Conservation (phyloP, 768 basidiomycete genomes). For the Hemileccinum rubropunctum region DNA sequence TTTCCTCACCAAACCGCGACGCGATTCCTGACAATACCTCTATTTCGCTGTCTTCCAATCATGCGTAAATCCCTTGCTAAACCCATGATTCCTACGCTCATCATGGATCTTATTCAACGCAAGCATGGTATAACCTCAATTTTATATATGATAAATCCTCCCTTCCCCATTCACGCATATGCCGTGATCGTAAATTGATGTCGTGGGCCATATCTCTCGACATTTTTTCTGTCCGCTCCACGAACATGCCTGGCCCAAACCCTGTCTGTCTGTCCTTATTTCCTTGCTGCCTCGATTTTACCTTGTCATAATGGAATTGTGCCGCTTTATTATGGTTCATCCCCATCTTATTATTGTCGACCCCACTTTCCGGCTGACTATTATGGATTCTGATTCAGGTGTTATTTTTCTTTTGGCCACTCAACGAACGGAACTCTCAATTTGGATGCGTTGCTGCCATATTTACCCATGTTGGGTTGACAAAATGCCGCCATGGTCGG, state of each 20-base stretch:
- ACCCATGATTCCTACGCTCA: conserved; percentile 21
- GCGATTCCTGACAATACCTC: not conserved
- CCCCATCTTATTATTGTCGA: not conserved
- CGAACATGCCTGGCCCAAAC: too few species aligned
- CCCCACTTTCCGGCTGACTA: not conserved
- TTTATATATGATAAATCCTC: not conserved
- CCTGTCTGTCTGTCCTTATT: not conserved
- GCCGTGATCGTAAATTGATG: not conserved
- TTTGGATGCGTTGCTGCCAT: not conserved
- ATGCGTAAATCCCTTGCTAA: conserved; percentile 13
- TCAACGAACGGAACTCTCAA: conserved; percentile 1
- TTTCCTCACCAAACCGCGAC: not conserved
- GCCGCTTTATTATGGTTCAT: too few species aligned
- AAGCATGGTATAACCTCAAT: not conserved
- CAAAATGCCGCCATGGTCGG: conserved; percentile 1
- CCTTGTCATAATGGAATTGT: not conserved
- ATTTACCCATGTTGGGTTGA: not conserved
- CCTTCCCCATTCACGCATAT: conserved; percentile 16
- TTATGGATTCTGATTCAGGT: conserved; percentile 3
- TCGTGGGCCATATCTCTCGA: not conserved
- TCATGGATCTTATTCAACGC: conserved; percentile 13
- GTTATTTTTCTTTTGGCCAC: not conserved
- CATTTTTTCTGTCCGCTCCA: not conserved
- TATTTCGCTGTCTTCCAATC: conserved; percentile 7
- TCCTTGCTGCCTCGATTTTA: not conserved